Evolutionary conservation across 805 yeast species (phyloP), one percentile per base, ranked within the genome.

Genomic region (Barnettozyma vustinii): DNA sequence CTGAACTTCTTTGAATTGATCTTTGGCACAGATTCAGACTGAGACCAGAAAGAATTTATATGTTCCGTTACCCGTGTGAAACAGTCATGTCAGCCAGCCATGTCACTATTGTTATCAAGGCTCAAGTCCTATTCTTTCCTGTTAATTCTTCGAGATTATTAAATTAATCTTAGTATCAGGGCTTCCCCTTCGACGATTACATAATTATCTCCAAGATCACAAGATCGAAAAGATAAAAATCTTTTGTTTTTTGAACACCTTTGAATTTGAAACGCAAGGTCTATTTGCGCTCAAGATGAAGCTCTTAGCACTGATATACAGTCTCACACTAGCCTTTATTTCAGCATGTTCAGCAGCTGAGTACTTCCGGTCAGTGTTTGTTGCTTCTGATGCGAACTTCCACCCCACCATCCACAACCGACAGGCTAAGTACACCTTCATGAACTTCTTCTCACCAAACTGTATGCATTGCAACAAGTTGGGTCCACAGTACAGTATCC

Each of bases 401-500:
- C 55, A 53, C 20, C 40, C 56, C 9, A 25, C 56, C 13, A 52
- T 61, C 16, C 49, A 45, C 21, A 40, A 55, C 43, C 36, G 46
- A 19, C 49, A 55, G 45, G 57, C 55, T 5, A 54, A 55, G 39
- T 58, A 51, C 52, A 57, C 65, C 3, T 45, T 61, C 12, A 47
- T 61, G 33, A 60, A 58, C 39, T 60, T 80, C 56, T 75, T 72
- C 53, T 67, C 77, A 1, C 68, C 70, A 1, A 61, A 57, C 1
- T 80, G 86, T 60, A 59, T 59, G 13, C 71, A 71, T 53, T 79
- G 85, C 59, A 64, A 68, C 47, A 60, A 67, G 23, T 59, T 81
- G 36, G 67, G 71, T 18, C 81, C 82, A 2, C 59, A 68, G 15
- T 69, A 75, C 53, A 71, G 68, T 12, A 72, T 74, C 4, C 53